Percentiles rank a stretch among this genome's conserved stretches.
These are phyloP conservation scores for Exophiala oligosperma DNA, from an alignment of 2,329 filamentous ascomycete species.

Conservation along the genomic window DNA sequence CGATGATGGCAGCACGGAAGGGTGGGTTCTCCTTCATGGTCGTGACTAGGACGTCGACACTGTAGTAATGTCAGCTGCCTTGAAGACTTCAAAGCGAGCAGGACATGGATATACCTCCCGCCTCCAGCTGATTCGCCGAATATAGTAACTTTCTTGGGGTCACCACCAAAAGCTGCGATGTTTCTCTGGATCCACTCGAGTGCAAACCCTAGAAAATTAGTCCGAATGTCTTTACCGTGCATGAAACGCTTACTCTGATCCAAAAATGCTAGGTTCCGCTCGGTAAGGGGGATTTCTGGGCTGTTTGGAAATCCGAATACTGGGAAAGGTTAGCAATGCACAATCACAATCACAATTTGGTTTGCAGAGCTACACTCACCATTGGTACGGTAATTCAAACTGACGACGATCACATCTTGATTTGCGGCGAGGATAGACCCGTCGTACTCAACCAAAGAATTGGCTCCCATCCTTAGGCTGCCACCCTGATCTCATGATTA, in stretches of 20 bases:
- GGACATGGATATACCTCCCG: not conserved
- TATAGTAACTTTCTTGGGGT: conserved; percentile 37
- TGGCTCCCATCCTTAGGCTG: conserved; percentile 35
- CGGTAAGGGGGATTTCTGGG: conserved; percentile 34
- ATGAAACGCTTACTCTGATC: not conserved
- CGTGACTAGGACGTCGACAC: conserved; percentile 25
- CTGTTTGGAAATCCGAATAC: conserved; percentile 43
- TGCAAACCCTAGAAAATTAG: conserved; percentile 28
- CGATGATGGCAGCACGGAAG: conserved; percentile 32
- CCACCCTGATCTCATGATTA: conserved; percentile 28
- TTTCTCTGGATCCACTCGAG: conserved; percentile 40
- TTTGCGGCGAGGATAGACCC: conserved; percentile 32
- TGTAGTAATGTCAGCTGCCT: not conserved
- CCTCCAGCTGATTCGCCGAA: conserved; percentile 37
- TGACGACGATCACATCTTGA: conserved; percentile 38
- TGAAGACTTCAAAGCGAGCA: not conserved
- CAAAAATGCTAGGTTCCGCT: conserved; percentile 33
- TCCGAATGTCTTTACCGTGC: not conserved
- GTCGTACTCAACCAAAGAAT: conserved; percentile 33
- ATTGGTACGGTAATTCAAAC: conserved; percentile 32
- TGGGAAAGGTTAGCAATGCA: not conserved
- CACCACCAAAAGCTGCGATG: conserved; percentile 36
- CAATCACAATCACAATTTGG: not conserved
- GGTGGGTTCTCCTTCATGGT: conserved; percentile 22
- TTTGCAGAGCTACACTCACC: not conserved